Percentiles rank a stretch among this genome's conserved stretches.
Evolutionary conservation across 805 yeast species (phyloP).

Genomic region (Sugiyamaella marilandica): DNA sequence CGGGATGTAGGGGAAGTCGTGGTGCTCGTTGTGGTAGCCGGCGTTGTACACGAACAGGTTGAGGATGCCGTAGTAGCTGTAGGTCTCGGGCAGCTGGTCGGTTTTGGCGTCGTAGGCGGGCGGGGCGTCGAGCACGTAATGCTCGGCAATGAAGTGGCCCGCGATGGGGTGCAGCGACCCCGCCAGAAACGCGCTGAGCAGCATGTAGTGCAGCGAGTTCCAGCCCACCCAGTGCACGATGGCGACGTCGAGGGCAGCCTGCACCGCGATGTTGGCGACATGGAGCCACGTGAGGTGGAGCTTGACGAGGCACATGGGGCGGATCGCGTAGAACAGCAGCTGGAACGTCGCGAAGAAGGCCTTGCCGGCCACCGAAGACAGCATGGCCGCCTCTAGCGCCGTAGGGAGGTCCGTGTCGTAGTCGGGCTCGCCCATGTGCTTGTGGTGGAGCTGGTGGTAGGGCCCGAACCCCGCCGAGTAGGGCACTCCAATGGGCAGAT

Average conservation of each 20-base stretch:
- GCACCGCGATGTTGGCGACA: slow-evolving; percentile 57
- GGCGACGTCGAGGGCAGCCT: slow-evolving; percentile 52
- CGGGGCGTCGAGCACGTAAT: slow-evolving; percentile 66
- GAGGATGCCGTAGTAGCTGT: slow-evolving; percentile 78
- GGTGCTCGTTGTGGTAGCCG: slow-evolving; percentile 92
- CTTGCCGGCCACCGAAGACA: slow-evolving; percentile 77
- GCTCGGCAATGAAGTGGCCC: slow-evolving; percentile 95
- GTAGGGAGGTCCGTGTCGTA: slow-evolving; percentile 91
- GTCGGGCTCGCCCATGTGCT: slow-evolving; percentile 77
- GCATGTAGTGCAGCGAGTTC: slow-evolving; percentile 59
- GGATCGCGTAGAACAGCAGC: slow-evolving; percentile 78
- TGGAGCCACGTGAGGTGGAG: slow-evolving; percentile 73
- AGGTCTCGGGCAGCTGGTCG: slow-evolving; percentile 60
- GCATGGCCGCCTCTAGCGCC: slow-evolving; percentile 61
- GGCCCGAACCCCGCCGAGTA: slow-evolving; percentile 86
- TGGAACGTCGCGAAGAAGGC: slow-evolving; percentile 89
- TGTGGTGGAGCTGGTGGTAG: slow-evolving; percentile 87
- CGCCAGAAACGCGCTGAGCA: slow-evolving; percentile 76
- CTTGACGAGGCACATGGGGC: slow-evolving; percentile 83
- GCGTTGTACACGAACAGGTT: slow-evolving; percentile 85
- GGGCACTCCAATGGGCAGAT: slow-evolving; percentile 85
- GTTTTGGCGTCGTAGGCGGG: slow-evolving; percentile 32
- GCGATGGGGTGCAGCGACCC: slow-evolving; percentile 93
- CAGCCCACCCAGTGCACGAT: slow-evolving; percentile 60
- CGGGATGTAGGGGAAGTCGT: slow-evolving; percentile 89